Evolutionary conservation across 2,329 filamentous ascomycete genomes (phyloP), one percentile per base, ranked within the genome.

Genomic region (Ophiostoma ulmi): DNA sequence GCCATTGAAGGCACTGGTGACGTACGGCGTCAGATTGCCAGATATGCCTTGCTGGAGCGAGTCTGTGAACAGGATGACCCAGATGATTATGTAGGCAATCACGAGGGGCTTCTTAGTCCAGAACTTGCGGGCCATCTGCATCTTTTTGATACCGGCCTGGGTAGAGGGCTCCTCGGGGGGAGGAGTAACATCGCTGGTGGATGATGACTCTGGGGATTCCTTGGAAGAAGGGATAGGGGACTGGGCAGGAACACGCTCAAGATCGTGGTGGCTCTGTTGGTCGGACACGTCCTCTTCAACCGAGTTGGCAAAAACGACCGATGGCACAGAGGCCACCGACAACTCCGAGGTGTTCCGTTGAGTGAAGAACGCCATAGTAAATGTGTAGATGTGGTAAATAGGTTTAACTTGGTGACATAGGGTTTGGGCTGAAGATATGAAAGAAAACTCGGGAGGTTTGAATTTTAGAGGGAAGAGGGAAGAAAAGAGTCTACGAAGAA

Each of bases 11-110:
- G 68, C 26, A 41, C 70, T 72, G 4, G 70, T 72, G 26, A 75
- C 73, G 61, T 73, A 74, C 7, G 70, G 70, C 4, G 77, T 78
- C 61, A 86, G 73, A 65, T 79, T 80, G 63, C 76, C 73, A 11
- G 80, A 76, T 69, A 81, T 76, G 69, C 78, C 77, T 68, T 80
- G 77, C 67, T 79, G 76, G 26, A 79, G 78, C 13, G 79, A 77
- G 38, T 76, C 76, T 68, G 80, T 65, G 26, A 73, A 74, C 5
- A 66, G 58, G 7, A 74, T 69, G 31, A 73, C 22, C 73, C 73
- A 74, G 52, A 74, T 74, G 11, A 68, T n/a, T 1, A 36, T 14
- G 22, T 68, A 70, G 55, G 70, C 70, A 1, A 31, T 2, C 0
- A 65, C 10, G 10, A 68, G 22, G 13, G 48, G 11, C 13, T 10